Evolutionary conservation across 2,329 filamentous ascomycete species (phyloP).

Genomic region (Penicillium sp.): DNA sequence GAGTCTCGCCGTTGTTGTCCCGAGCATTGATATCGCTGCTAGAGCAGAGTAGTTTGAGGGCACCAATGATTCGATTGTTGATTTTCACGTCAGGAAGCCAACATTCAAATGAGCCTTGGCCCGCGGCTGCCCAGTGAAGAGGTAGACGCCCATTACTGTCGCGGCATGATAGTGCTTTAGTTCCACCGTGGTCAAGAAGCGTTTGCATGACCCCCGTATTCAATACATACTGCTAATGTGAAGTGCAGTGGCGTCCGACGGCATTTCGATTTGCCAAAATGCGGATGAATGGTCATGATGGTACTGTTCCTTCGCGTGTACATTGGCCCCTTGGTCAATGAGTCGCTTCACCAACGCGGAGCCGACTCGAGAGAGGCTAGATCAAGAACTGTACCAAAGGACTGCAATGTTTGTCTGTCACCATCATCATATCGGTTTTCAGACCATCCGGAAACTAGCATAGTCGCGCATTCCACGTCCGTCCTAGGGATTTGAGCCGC

Average conservation of each 20-base stretch:
- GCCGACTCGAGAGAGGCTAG: neutral
- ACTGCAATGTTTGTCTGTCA: neutral
- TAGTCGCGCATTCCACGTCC: no score
- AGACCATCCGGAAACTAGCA: no score
- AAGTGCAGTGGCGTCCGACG: neutral
- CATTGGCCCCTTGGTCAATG: neutral
- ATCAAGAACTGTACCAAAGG: neutral
- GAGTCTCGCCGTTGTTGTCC: neutral
- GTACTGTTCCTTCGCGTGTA: neutral
- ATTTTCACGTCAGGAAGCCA: neutral
- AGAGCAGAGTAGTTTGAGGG: neutral
- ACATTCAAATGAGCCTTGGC: neutral
- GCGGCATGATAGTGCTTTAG: neutral
- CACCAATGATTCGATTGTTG: neutral
- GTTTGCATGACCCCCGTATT: neutral
- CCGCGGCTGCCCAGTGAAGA: neutral
- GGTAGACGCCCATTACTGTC: conserved; percentile 1
- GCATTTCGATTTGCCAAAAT: neutral
- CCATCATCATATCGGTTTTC: neutral
- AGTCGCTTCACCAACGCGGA: neutral
- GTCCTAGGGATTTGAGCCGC: neutral
- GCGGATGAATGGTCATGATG: neutral
- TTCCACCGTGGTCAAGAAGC: conserved; percentile 1
- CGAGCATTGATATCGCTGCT: neutral
- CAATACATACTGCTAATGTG: neutral